Evolutionary conservation across 148 eudicot genomes (phyloP).

Genomic region (Camellia lanceoleosa): DNA sequence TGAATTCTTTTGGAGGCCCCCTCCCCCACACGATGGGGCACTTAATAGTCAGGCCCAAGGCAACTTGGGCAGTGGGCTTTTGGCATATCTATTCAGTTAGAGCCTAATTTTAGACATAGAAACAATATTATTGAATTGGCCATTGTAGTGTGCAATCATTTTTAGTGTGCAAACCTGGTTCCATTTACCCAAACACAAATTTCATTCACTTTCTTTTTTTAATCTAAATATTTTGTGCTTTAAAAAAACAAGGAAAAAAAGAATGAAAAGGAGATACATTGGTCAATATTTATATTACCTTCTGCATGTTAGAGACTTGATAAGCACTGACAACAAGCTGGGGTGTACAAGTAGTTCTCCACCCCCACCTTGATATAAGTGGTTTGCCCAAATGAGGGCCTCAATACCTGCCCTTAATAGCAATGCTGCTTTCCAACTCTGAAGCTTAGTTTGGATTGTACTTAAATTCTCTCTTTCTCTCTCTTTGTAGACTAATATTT

Average conservation of each 20-base stretch:
- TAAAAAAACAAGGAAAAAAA: too few relatives aligned
- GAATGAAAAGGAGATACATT: too few relatives aligned
- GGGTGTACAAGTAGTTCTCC: neutral
- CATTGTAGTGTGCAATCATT: neutral
- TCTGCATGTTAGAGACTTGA: neutral
- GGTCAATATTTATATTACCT: neutral
- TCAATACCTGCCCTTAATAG: neutral
- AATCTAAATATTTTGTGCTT: neutral
- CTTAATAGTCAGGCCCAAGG: too few relatives aligned
- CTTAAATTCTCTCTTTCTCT: too few relatives aligned
- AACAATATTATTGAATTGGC: too few relatives aligned
- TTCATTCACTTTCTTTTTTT: neutral
- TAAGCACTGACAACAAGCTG: neutral
- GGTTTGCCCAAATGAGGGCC: neutral
- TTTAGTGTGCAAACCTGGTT: neutral
- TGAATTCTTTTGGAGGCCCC: too few relatives aligned
- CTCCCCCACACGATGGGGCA: too few relatives aligned
- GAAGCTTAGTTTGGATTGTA: neutral
- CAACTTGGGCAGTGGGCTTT: too few relatives aligned
- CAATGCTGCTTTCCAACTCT: neutral
- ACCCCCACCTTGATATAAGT: too few relatives aligned
- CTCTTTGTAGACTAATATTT: neutral
- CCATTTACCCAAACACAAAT: neutral
- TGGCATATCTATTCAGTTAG: too few relatives aligned
- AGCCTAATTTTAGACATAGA: too few relatives aligned